Base-by-base conservation (phyloP, 2,329 filamentous ascomycete species). In the Decorospora gaudefroyi region DNA sequence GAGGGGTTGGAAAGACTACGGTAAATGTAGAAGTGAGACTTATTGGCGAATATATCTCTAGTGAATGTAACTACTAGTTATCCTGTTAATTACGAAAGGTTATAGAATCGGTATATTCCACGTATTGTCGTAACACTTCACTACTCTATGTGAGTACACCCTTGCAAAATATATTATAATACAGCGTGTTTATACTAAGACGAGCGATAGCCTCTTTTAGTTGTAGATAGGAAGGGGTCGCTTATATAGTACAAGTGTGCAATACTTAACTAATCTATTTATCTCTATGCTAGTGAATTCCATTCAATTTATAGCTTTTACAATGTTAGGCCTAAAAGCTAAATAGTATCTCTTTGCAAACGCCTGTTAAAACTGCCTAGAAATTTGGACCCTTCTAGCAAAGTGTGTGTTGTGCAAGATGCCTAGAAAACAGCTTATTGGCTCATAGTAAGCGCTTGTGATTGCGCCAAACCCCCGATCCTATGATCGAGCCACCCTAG, bases 371-470 rank as follows among this genome's bases (percentile, higher is more conserved):
- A 51, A 48, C 40, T 27, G 26, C 37, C 46, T 40, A 41, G 35
- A 51, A 35, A 19, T 39, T 55, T 42, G 43, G 53, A 56, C 62
- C 64, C 63, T 61, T 63, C 61, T 65, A 44, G 47, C 29, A 65
- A 65, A 64, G 59, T 61, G 59, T 46, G 41, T 39, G 51, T 61
- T 43, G 37, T 57, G 58, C 60, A 58, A 54, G 46, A 40, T 51
- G 49, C 47, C 43, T 26, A 39, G 35, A 30, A 54, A 53, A 48
- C 43, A 38, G 38, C 36, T 40, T 45, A 48, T 53, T 36, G 35
- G 42, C 36, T 44, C 28, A 51, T 37, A 33, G 44, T 49, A 34
- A 49, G 49, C 41, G 45, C 42, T 48, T 37, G 42, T 42, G 41
- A 26, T 12, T 21, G 43, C 33, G 39, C 43, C 46, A 48, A 62